Evolutionary conservation across 306 rosid genomes (phyloP).

Genomic region (Medicago ruthenica): DNA sequence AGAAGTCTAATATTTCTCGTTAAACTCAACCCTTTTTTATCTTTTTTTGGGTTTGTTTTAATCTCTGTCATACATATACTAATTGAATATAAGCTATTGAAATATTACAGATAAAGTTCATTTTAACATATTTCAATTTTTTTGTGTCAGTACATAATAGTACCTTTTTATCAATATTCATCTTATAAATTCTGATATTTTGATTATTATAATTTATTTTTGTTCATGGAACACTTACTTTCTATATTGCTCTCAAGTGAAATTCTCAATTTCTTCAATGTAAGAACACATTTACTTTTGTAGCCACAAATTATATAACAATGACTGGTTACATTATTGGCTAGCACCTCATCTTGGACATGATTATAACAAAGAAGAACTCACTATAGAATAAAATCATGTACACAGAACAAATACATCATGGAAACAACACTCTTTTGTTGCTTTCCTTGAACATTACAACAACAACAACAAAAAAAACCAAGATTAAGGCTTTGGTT

Average conservation of each 20-base stretch:
- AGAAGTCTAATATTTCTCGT: too few species aligned
- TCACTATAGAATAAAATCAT: constrained; percentile 46
- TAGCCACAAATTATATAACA: constrained; percentile 2
- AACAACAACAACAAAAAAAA: constrained; percentile 18
- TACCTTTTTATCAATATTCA: not conserved
- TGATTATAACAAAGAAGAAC: constrained; percentile 19
- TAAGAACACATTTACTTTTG: not conserved
- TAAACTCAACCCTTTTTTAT: too few species aligned
- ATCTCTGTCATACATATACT: too few species aligned
- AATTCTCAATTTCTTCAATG: not conserved
- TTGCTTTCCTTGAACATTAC: constrained; percentile 42
- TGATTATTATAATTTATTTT: not conserved
- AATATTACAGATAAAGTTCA: too few species aligned
- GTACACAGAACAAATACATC: constrained; percentile 48
- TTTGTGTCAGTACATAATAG: not conserved
- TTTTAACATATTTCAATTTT: too few species aligned
- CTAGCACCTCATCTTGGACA: constrained; percentile 22
- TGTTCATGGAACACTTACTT: not conserved
- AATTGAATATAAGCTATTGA: too few species aligned
- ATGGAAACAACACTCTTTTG: constrained; percentile 35
- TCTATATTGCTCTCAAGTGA: not conserved
- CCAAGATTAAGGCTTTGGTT: constrained; percentile 27
- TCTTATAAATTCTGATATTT: not conserved
- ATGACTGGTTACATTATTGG: constrained; percentile 20
- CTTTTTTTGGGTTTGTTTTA: too few species aligned